Percentiles rank a stretch among this genome's conserved stretches.
Conservation (phyloP, 2,329 filamentous ascomycete genomes). For the Fusarium sp. region DNA sequence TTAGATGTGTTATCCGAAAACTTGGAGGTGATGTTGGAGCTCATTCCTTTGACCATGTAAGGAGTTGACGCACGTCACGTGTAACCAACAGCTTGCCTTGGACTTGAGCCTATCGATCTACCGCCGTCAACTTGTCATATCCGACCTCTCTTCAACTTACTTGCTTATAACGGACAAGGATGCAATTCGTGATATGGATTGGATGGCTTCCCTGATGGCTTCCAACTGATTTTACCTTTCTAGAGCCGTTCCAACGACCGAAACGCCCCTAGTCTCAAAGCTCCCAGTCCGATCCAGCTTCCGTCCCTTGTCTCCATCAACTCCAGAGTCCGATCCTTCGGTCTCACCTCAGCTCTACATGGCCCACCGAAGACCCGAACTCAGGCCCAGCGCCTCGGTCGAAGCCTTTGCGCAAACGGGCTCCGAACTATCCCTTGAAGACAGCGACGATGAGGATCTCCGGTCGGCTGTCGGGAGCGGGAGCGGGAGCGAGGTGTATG, state of each 20-base stretch:
- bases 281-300: slow-evolving; percentile 2
- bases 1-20: not conserved
- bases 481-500: slow-evolving; percentile 50
- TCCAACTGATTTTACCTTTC: slow-evolving; percentile 5
- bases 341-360: slow-evolving; percentile 33
- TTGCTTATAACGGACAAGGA: slow-evolving; percentile 17
- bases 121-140: not conserved
- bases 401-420: slow-evolving; percentile 58
- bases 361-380: slow-evolving; percentile 43
- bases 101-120: not conserved
- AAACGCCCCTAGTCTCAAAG: not conserved
- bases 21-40: not conserved
- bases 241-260: slow-evolving; percentile 4
- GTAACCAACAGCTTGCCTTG: slow-evolving; percentile 27
- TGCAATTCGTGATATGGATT: slow-evolving; percentile 25
- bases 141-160: not conserved
- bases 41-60: slow-evolving; percentile 12
- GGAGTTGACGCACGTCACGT: slow-evolving; percentile 37
- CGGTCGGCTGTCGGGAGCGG: slow-evolving; percentile 50
- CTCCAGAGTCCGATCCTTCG: not conserved
- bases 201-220: slow-evolving; percentile 27
- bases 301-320: not conserved
- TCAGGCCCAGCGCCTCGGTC: slow-evolving; percentile 34
- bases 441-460: slow-evolving; percentile 53
- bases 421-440: slow-evolving; percentile 54